Base-by-base conservation (phyloP, 805 yeast genomes). In the Wickerhamiella alocasiicola region DNA sequence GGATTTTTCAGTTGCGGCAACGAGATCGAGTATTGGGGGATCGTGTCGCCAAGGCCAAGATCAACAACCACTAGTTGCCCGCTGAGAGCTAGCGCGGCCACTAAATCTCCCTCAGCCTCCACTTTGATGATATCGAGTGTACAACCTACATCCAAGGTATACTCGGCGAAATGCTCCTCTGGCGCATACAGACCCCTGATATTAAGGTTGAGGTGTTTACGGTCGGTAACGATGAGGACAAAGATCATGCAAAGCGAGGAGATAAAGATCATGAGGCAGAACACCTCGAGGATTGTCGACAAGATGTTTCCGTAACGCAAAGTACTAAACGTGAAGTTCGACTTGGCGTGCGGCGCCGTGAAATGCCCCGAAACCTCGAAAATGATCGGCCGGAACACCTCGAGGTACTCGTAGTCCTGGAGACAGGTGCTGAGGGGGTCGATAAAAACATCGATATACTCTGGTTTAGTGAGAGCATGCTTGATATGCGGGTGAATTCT, bases 221-320 rank as follows among this genome's bases (percentile, higher is more conserved):
- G 41, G 11, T 35, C 42, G 7, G 39, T 30, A 18, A 37, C n/a
- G 9, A 42, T 16, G 2, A 32, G 15, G 16, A 31, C 21, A 3
- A 21, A 35, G 9, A 37, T 23, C 42, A 42, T 37, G 13, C 39
- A 39, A 15, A 37, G 17, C 2, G 36, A 42, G 9, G 33, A 31
- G 9, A 37, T 24, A 32, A 42, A 42, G 2, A 42, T 32, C 17
- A 39, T 32, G 26, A 42, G 26, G 28, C 36, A 31, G 9, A 37
- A 28, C 27, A 21, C 36, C 21, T 42, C 45, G 12, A 42, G 37
- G 9, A 42, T n/a, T 18, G 37, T 17, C 2, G 39, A 31, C 28
- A 34, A 13, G 4, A 36, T 37, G 26, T 42, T 42, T 9, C 45
- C 45, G 34, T 42, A 42, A 2, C 45, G 35, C 3, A 42, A 25